Conservation (phyloP, 768 basidiomycete species). For the Hygrocybe coccinea region DNA sequence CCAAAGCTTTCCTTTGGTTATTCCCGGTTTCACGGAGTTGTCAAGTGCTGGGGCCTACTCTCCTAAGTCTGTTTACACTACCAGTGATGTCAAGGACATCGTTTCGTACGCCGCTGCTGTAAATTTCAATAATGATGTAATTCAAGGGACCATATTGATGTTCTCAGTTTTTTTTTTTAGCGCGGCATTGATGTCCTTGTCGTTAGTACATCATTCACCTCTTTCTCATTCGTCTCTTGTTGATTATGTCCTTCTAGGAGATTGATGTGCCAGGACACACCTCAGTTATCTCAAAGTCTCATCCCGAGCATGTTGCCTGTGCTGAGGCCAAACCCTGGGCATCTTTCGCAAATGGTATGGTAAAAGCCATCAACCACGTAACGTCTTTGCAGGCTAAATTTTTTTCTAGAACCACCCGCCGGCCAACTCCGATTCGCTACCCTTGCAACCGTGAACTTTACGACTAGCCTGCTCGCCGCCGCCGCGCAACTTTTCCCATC, state of each 20-base stretch:
- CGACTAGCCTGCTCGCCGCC: conserved; percentile 46
- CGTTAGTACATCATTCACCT: conserved; percentile 43
- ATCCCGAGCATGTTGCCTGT: conserved; percentile 77
- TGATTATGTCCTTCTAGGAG: conserved; percentile 42
- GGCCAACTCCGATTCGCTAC: conserved; percentile 77
- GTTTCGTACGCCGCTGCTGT: conserved; percentile 67
- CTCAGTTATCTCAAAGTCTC: conserved; percentile 51
- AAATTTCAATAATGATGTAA: conserved; percentile 25
- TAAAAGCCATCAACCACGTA: background rate
- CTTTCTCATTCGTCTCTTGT: conserved; percentile 19
- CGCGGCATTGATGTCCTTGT: conserved; percentile 54
- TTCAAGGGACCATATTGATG: conserved; percentile 26
- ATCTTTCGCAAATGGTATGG: conserved; percentile 47
- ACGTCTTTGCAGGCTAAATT: background rate
- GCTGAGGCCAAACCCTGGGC: conserved; percentile 51
- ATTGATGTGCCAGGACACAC: conserved; percentile 86
- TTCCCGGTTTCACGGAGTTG: conserved; percentile 57
- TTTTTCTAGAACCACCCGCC: conserved; percentile 60
- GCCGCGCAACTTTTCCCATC: conserved; percentile 52
- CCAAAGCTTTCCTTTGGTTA: conserved; percentile 71
- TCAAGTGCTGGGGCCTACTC: conserved; percentile 67
- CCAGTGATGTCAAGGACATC: conserved; percentile 53
- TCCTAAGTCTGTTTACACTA: conserved; percentile 45
- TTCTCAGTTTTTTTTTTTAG: conserved; percentile 44
- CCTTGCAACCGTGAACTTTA: conserved; percentile 55